Percentiles rank a stretch among this genome's conserved stretches.
Conservation (phyloP, 306 rosid genomes). For the Corylus heterophylla region DNA sequence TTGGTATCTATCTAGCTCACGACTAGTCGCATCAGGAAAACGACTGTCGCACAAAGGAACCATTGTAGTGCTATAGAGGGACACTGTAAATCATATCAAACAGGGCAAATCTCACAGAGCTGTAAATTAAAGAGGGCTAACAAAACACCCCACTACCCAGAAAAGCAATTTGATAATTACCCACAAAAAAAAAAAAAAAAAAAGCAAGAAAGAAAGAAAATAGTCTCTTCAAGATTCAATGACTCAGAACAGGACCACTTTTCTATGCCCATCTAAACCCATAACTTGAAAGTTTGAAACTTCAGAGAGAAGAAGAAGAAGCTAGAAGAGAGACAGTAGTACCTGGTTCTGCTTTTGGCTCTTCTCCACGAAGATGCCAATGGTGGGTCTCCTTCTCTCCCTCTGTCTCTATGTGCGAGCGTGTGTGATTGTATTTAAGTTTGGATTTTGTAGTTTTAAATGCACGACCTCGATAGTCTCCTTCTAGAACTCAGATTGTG, state of each 20-base stretch:
- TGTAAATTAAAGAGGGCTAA: background rate
- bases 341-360: too few relatives aligned
- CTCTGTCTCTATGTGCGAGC: background rate
- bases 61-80: background rate
- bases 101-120: background rate
- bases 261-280: too few relatives aligned
- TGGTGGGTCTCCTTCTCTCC: background rate
- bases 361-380: background rate
- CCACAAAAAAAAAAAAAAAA: background rate
- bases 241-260: too few relatives aligned
- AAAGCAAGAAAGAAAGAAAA: background rate
- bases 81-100: background rate
- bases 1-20: background rate
- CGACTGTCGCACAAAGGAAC: background rate
- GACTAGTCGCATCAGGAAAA: background rate
- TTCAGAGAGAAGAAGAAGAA: background rate
- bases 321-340: background rate
- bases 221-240: background rate
- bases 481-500: background rate
- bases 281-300: too few relatives aligned
- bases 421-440: constrained; percentile 3
- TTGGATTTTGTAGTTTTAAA: constrained; percentile 5
- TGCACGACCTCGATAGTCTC: constrained; percentile 19
- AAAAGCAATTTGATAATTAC: background rate
- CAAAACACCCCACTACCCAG: background rate